Evolutionary conservation across 1,284 basidiomycete genomes (phyloP).

Genomic region (Malassezia yamatoensis): DNA sequence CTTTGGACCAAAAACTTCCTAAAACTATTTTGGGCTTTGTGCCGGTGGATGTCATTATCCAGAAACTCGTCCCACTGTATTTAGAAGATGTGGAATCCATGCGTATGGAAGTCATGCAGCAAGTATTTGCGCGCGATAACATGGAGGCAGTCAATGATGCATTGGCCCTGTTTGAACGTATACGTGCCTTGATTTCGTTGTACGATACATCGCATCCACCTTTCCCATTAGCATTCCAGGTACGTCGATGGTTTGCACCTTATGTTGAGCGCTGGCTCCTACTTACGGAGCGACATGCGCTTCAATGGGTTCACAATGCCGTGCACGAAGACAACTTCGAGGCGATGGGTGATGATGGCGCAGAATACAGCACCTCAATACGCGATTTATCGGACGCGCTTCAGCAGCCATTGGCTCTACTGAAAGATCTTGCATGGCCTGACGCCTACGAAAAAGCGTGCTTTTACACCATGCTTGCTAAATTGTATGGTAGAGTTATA

Average conservation of each 20-base stretch:
- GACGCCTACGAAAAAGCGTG: constrained; percentile 77
- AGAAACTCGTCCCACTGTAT: constrained; percentile 64
- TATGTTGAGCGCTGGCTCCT: constrained; percentile 81
- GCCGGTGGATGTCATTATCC: constrained; percentile 62
- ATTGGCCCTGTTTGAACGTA: constrained; percentile 69
- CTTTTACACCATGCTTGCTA: constrained; percentile 64
- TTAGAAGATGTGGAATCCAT: constrained; percentile 58
- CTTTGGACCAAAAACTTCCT: constrained; percentile 71
- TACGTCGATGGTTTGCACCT: constrained; percentile 63
- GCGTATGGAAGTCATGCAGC: constrained; percentile 35
- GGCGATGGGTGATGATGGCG: constrained; percentile 57
- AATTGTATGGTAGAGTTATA: constrained; percentile 83
- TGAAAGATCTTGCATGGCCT: constrained; percentile 82
- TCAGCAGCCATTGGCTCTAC: constrained; percentile 75
- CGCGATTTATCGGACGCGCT: constrained; percentile 91
- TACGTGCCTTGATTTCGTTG: constrained; percentile 65
- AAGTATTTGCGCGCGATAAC: constrained; percentile 19
- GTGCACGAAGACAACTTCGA: constrained; percentile 49
- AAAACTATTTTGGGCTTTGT: constrained; percentile 59
- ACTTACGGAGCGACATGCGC: constrained; percentile 80
- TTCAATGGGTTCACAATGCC: constrained; percentile 66
- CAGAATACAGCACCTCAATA: constrained; percentile 86
- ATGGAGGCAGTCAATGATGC: constrained; percentile 22
- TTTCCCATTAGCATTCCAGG: constrained; percentile 22
- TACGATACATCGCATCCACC: constrained; percentile 58